Evolutionary conservation across 139 green algal genomes (phyloP), one percentile per base, ranked within the genome.

Genomic region (Pedinophyceae sp.): DNA sequence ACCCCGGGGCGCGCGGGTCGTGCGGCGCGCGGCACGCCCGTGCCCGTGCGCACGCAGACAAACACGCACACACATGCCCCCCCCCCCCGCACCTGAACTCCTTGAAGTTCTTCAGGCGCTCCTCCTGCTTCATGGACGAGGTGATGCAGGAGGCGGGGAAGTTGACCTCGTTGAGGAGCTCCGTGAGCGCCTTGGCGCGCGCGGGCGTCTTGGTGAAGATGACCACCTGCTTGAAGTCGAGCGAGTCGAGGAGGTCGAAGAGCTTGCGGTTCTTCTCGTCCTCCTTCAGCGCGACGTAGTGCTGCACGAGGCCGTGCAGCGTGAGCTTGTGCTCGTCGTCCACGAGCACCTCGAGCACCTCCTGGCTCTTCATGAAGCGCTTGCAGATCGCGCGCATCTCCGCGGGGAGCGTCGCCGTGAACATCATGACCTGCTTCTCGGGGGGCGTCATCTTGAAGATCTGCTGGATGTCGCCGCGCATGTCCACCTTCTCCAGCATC

Each of bases 371-470:
- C 90, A 97, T 97, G 69, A 98, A 99, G 74, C 94, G 97, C 78
- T 96, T 96, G 83, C 78, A 90, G 18, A 98, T 70, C 18, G 74
- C 56, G n/a, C 92, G 84, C 30, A 97, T 85, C 26, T 96, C 86
- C 59, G 80, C 63, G 60, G 70, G 74, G 4, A 99, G 76, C 18
- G 92, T 99, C 13, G 92, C 92, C 25, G 70, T 85, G 66, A 98
- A 99, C 92, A 99, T 99, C 87, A 98, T 97, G 55, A 97, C 89
- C 68, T 99, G 92, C 82, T 99, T 99, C 65, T 96, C 80, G 61
- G 93, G 89, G 13, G 91, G 92, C 20, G 92, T 98, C 60, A 79
- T 64, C 83, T 94, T 95, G 77, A 99, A 99, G 57, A 99, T 95
- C 28, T 86, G 80, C 73, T 97, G 89, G 13, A 97, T 81, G 64